These are phyloP conservation scores for Rhizophagus clarus DNA, from an alignment of 192 early-diverging fungal genomes.

Conservation along the genomic window DNA sequence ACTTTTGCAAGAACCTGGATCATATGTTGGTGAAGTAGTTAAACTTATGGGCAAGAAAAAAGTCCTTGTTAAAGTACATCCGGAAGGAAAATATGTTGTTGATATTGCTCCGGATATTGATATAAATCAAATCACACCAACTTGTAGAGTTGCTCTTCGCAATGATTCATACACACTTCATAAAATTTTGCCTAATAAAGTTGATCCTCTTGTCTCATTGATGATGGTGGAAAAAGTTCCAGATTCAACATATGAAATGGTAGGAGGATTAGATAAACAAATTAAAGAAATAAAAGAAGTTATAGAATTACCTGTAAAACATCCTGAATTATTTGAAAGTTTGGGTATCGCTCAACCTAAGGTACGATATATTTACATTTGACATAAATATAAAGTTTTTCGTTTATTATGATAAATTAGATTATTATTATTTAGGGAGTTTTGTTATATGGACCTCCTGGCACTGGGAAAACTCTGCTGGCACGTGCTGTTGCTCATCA, in stretches of 20 bases:
- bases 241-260: slow-evolving; percentile 99
- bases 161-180: slow-evolving; percentile 91
- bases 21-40: slow-evolving; percentile 95
- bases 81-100: slow-evolving; percentile 98
- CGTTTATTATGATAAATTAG: neutral
- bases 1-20: slow-evolving; percentile 94
- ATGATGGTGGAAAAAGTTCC: slow-evolving; percentile 99
- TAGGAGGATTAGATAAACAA: slow-evolving; percentile 98
- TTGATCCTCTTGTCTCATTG: slow-evolving; percentile 98
- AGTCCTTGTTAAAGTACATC: slow-evolving; percentile 87
- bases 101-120: slow-evolving; percentile 93
- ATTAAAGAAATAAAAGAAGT: slow-evolving; percentile 99
- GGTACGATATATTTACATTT: slow-evolving; percentile 35
- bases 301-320: slow-evolving; percentile 99
- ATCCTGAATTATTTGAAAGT: slow-evolving; percentile 97
- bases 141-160: slow-evolving; percentile 90
- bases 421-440: slow-evolving; percentile 65
- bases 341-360: slow-evolving; percentile 99
- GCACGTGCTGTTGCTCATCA: slow-evolving; percentile 92
- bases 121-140: slow-evolving; percentile 87
- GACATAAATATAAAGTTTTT: neutral
- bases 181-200: slow-evolving; percentile 95
- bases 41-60: slow-evolving; percentile 99
- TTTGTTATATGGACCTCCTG: slow-evolving; percentile 87
- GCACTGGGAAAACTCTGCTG: slow-evolving; percentile 86